These are phyloP conservation scores for Aspergillus nanangensis DNA, from an alignment of 495 filamentous ascomycete genomes.

Conservation along the genomic window DNA sequence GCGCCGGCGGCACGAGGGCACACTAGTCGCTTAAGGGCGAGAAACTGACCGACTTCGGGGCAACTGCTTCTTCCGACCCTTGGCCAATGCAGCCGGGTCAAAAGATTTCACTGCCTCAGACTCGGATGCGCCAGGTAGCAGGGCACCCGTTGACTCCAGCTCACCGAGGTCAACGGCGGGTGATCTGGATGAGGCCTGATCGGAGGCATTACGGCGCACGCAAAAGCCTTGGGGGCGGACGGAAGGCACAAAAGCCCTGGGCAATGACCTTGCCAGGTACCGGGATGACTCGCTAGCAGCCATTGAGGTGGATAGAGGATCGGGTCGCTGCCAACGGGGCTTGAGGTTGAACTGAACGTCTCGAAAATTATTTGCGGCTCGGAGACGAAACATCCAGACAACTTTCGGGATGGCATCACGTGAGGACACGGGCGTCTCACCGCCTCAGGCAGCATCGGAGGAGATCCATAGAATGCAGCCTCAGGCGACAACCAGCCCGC, in stretches of 20 bases:
- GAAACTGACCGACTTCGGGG: conserved; percentile 60
- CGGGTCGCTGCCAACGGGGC: conserved; percentile 17
- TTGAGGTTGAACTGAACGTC: conserved; percentile 12
- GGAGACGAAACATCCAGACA: conserved; percentile 9
- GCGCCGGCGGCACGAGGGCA: neutral
- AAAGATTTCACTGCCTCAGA: conserved; percentile 38
- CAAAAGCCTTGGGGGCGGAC: conserved; percentile 29
- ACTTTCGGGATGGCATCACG: conserved; percentile 15
- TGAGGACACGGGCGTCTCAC: neutral
- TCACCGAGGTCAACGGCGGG: conserved; percentile 31
- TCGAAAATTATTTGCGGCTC: conserved; percentile 36
- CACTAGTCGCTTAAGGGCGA: too few species aligned
- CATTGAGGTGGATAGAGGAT: conserved; percentile 26
- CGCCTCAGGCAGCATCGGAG: conserved; percentile 8
- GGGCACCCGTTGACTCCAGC: conserved; percentile 34
- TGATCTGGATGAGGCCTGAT: conserved; percentile 32
- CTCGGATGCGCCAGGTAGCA: conserved; percentile 20
- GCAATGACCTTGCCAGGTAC: conserved; percentile 39
- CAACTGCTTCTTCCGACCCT: conserved; percentile 49
- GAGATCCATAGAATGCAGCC: neutral
- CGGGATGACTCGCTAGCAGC: conserved; percentile 39
- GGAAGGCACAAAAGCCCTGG: conserved; percentile 31
- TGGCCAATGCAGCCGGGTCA: conserved; percentile 52
- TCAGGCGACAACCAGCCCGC: conserved; percentile 1
- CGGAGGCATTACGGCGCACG: conserved; percentile 45